These are phyloP conservation scores for Mesostigma viride DNA, from an alignment of 139 green algal genomes.

Conservation along the genomic window DNA sequence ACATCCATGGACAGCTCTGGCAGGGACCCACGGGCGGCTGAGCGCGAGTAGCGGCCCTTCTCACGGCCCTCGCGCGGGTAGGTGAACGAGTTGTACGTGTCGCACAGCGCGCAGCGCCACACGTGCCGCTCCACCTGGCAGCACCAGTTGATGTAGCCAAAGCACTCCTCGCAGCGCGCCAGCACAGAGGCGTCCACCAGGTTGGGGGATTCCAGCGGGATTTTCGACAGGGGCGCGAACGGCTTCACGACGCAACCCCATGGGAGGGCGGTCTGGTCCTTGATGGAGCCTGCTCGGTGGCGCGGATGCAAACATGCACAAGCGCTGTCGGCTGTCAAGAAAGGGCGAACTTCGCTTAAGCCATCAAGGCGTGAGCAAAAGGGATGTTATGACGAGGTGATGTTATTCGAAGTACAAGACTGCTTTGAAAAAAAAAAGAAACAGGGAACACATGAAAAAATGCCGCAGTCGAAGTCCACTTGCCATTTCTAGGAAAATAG, in stretches of 20 bases:
- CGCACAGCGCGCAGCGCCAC: slow-evolving; percentile 56
- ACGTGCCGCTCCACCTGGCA: not conserved
- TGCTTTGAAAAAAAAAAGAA: no score
- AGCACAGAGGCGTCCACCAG: slow-evolving; percentile 27
- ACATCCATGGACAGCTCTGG: slow-evolving; percentile 42
- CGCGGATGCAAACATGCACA: no score
- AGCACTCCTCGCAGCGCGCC: slow-evolving; percentile 49
- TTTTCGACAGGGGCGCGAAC: slow-evolving; percentile 19
- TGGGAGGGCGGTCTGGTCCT: slow-evolving; percentile 53
- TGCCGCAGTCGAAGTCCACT: no score
- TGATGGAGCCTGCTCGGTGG: slow-evolving; percentile 39
- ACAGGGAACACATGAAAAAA: no score
- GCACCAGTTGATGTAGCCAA: slow-evolving; percentile 35
- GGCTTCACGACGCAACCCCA: slow-evolving; percentile 47
- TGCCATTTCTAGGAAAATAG: not conserved
- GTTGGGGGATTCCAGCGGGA: not conserved
- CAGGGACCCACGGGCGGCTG: slow-evolving; percentile 23
- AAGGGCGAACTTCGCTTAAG: no score
- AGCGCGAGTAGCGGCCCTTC: not conserved
- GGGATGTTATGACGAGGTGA: not conserved
- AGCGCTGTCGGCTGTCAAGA: no score
- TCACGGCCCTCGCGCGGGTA: slow-evolving; percentile 16
- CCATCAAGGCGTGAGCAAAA: no score
- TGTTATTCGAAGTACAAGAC: not conserved
- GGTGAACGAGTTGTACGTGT: slow-evolving; percentile 39